Percentiles rank a stretch among this genome's conserved stretches.
Evolutionary conservation across 768 basidiomycete genomes (phyloP).

Genomic region (Calocybe gangraenosa): DNA sequence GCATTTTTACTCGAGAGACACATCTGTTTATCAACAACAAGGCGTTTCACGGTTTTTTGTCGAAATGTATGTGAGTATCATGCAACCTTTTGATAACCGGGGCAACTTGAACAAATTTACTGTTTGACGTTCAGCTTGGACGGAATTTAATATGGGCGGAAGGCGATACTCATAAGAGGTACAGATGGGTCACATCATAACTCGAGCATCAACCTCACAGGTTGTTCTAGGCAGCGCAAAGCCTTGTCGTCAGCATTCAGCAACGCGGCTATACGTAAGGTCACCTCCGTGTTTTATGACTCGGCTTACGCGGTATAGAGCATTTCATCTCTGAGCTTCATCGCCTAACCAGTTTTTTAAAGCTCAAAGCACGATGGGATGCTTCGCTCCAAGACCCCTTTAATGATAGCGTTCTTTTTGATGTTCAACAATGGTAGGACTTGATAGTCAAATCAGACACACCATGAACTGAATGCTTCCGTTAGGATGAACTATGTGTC

Average conservation of each 20-base stretch:
- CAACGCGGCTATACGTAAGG: constrained; percentile 32
- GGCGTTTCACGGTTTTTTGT: constrained; percentile 21
- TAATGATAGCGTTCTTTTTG: not conserved
- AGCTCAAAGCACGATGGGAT: constrained; percentile 1
- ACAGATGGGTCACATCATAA: not conserved
- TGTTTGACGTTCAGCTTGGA: constrained; percentile 20
- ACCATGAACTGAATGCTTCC: not conserved
- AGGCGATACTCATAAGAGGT: constrained; percentile 21
- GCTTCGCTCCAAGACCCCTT: not conserved
- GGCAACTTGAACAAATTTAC: not conserved
- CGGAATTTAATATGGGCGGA: constrained; percentile 33
- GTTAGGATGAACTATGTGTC: constrained; percentile 38
- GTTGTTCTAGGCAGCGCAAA: constrained; percentile 27
- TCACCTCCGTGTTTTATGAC: constrained; percentile 34
- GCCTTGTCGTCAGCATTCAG: constrained; percentile 37
- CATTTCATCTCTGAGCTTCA: not conserved
- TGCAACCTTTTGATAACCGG: not conserved
- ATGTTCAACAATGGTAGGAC: not conserved
- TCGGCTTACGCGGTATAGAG: constrained; percentile 35
- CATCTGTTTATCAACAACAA: constrained; percentile 13
- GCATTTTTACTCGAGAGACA: constrained; percentile 19
- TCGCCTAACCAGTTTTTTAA: not conserved
- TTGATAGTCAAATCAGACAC: not conserved
- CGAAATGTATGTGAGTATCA: constrained; percentile 18
- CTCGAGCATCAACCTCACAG: no score